These are phyloP conservation scores for Plasmodium gaboni DNA, from an alignment of 169 alveolate species.

Conservation along the genomic window DNA sequence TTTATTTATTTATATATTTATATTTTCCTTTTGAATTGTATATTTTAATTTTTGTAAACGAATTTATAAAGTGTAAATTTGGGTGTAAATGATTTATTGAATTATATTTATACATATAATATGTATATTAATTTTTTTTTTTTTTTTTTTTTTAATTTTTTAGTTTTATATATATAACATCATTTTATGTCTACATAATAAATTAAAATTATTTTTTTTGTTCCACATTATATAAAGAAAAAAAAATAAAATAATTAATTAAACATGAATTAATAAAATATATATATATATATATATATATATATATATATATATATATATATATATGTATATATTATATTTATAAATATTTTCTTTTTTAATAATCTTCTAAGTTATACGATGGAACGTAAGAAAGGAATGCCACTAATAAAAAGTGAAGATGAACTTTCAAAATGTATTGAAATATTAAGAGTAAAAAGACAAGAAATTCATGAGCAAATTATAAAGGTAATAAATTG, in stretches of 20 bases:
- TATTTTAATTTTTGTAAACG: too few species aligned
- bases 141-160: background rate
- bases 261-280: background rate
- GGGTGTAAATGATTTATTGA: background rate
- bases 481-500: slow-evolving; percentile 64
- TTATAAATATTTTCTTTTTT: background rate
- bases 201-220: too few species aligned
- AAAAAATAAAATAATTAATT: too few species aligned
- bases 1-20: too few species aligned
- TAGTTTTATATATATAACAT: too few species aligned
- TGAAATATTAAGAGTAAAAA: slow-evolving; percentile 89
- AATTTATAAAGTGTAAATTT: too few species aligned
- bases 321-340: background rate
- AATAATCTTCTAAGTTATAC: background rate
- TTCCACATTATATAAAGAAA: too few species aligned
- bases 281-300: background rate
- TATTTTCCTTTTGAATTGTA: too few species aligned
- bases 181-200: too few species aligned
- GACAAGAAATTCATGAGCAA: slow-evolving; percentile 88
- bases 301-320: background rate
- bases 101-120: background rate
- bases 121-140: background rate
- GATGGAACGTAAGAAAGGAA: slow-evolving; percentile 59
- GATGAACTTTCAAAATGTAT: slow-evolving; percentile 90
- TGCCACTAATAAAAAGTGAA: slow-evolving; percentile 76